phyloP scores from a whole-genome alignment of 257 asterid genomes.

The Plantago ovata region DNA sequence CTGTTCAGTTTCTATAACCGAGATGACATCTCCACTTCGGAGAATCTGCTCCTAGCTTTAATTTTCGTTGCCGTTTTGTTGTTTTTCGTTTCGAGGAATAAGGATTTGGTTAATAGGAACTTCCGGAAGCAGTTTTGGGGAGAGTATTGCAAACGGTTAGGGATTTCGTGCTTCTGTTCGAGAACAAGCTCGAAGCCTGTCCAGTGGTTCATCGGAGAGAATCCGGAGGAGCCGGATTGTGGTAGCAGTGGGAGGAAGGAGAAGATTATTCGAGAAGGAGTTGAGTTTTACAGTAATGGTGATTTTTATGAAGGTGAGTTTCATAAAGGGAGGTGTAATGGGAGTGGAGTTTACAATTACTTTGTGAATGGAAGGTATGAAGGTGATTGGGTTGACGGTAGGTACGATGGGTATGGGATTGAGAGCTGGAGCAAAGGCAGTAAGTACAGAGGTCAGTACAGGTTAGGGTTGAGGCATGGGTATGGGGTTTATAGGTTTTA shows the following conservation, averaged over 20 bases:
- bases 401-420: conserved; percentile 82
- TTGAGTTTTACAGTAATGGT: conserved; percentile 80
- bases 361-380: conserved; percentile 77
- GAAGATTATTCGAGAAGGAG: conserved; percentile 56
- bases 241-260: conserved; percentile 16
- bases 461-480: conserved; percentile 79
- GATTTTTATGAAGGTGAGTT: conserved; percentile 91
- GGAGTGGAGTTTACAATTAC: conserved; percentile 84
- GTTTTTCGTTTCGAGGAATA: conserved; percentile 47
- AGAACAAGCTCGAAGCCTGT: conserved; percentile 51
- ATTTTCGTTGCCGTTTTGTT: conserved; percentile 56
- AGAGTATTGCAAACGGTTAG: conserved; percentile 34
- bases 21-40: conserved; percentile 53
- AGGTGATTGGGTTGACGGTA: conserved; percentile 92
- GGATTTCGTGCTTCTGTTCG: conserved; percentile 31
- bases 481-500: conserved; percentile 73
- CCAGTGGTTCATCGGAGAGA: conserved; percentile 80
- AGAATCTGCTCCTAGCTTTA: conserved; percentile 54
- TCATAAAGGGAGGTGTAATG: conserved; percentile 79
- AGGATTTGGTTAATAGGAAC: conserved; percentile 31
- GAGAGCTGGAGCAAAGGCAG: conserved; percentile 94
- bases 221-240: not conserved
- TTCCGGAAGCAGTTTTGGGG: conserved; percentile 23
- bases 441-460: conserved; percentile 73
- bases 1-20: conserved; percentile 42